phyloP scores from a whole-genome alignment of 495 filamentous ascomycete genomes.

The Cudoniella acicularis region DNA sequence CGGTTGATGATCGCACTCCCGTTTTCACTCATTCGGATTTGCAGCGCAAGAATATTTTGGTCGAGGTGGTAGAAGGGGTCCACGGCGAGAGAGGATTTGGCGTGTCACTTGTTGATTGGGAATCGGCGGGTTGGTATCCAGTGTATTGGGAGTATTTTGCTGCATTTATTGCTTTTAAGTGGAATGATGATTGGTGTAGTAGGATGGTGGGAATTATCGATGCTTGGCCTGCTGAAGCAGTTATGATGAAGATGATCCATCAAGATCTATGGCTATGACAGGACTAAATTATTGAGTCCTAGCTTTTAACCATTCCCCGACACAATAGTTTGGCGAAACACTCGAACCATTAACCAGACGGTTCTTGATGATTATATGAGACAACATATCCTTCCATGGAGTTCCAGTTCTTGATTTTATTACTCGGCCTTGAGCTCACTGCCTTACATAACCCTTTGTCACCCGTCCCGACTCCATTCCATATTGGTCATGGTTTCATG shows the following conservation, averaged over 20 bases:
- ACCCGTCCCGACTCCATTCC: too few relatives aligned
- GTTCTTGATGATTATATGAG: too few relatives aligned
- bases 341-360: too few relatives aligned
- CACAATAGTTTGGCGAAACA: too few relatives aligned
- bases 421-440: too few relatives aligned
- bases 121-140: conserved; percentile 3
- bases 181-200: not conserved
- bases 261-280: not conserved
- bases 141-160: conserved; percentile 5
- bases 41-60: conserved; percentile 2
- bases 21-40: conserved; percentile 6
- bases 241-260: not conserved
- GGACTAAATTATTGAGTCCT: too few relatives aligned
- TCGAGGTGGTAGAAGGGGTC: not conserved
- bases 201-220: not conserved
- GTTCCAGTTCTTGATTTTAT: too few relatives aligned
- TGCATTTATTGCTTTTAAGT: not conserved
- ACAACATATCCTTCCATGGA: too few relatives aligned
- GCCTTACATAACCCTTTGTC: too few relatives aligned
- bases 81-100: not conserved
- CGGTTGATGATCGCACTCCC: not conserved
- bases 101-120: conserved; percentile 5
- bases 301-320: too few relatives aligned
- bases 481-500: too few relatives aligned
- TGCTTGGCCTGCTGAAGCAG: not conserved